These are phyloP conservation scores for Stentor roeselii DNA, from an alignment of 73 alveolate species.

Conservation along the genomic window DNA sequence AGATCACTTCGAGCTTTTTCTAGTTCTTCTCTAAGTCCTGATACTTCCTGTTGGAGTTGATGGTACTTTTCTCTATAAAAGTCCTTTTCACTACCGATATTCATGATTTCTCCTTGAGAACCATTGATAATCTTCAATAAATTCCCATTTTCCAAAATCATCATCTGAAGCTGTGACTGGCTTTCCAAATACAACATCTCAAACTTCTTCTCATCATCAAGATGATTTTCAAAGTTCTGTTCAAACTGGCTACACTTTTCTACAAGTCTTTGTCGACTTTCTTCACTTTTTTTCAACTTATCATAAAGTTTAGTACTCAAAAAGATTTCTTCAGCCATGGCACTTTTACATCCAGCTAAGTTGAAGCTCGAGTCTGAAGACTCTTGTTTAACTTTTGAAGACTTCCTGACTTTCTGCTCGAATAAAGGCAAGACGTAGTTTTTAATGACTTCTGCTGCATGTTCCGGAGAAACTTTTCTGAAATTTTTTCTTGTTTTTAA, in stretches of 20 bases:
- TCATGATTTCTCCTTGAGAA: background rate
- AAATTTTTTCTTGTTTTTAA: background rate
- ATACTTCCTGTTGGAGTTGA: background rate
- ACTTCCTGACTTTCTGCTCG: background rate
- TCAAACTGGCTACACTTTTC: too few species aligned
- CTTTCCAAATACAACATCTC: background rate
- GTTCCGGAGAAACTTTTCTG: background rate
- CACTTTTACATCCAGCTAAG: background rate
- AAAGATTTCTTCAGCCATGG: background rate
- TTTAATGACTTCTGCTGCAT: background rate
- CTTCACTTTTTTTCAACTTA: background rate
- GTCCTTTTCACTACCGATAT: background rate
- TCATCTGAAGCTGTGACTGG: background rate
- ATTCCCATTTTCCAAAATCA: background rate
- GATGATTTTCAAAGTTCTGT: background rate
- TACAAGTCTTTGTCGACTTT: background rate
- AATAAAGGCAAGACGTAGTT: background rate
- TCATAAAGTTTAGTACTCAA: background rate
- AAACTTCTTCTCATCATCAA: background rate
- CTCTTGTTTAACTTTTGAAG: background rate
- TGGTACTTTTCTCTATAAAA: too few species aligned
- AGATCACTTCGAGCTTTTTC: background rate
- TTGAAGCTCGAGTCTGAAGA: background rate
- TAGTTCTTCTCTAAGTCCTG: background rate
- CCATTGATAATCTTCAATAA: background rate